Conservation (phyloP, 2,329 filamentous ascomycete species). For the Cadophora malorum region DNA sequence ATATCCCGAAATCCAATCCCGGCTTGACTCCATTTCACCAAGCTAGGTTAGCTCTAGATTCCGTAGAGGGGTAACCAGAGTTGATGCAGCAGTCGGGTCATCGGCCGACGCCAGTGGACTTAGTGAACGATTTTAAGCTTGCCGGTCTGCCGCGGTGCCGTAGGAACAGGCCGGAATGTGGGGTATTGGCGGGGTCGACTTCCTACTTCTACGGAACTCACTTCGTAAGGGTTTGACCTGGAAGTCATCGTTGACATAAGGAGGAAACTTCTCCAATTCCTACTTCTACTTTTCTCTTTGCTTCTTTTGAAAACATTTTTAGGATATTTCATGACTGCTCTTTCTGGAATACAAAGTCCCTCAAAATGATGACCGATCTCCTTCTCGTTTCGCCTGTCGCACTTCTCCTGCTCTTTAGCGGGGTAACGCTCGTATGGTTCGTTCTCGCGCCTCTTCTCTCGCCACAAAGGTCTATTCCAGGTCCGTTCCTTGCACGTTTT, state of each 20-base stretch:
- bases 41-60: no score
- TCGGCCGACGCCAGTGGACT: not conserved
- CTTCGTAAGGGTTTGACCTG: not conserved
- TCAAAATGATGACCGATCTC: slow-evolving; percentile 18
- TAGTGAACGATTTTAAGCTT: not conserved
- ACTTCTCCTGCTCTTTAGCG: slow-evolving; percentile 3
- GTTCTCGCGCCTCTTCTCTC: slow-evolving; percentile 25
- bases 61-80: not conserved
- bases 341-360: not conserved
- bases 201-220: not conserved
- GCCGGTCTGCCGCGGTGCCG: not conserved
- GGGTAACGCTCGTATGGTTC: slow-evolving; percentile 19
- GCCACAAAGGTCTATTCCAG: slow-evolving; percentile 51
- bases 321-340: not conserved
- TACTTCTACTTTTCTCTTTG: not conserved
- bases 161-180: not conserved
- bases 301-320: not conserved
- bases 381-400: slow-evolving; percentile 18
- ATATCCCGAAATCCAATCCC: not conserved
- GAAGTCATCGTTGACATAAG: not conserved
- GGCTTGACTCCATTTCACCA: not conserved
- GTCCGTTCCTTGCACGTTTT: slow-evolving; percentile 53
- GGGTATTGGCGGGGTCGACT: not conserved
- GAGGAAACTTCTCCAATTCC: not conserved
- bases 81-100: not conserved